These are phyloP conservation scores for Paecilomyces niveus DNA, from an alignment of 2,329 filamentous ascomycete genomes.

Conservation along the genomic window DNA sequence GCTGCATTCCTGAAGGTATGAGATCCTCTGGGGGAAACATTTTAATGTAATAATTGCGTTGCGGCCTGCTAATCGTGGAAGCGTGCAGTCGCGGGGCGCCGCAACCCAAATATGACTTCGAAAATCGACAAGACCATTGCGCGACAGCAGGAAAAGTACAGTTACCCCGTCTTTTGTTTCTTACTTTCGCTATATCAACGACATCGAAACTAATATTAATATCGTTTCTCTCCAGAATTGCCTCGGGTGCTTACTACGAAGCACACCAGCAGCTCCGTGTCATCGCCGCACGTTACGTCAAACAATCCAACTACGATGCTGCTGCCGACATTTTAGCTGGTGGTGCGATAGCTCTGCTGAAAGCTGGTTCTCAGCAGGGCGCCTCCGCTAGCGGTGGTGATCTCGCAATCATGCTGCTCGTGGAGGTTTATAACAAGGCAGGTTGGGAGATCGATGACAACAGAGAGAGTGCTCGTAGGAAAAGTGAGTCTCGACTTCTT, in stretches of 20 bases:
- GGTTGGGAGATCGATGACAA: slow-evolving; percentile 61
- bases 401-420: slow-evolving; percentile 73
- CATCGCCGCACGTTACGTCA: slow-evolving; percentile 88
- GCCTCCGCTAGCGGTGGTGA: slow-evolving; percentile 92
- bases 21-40: not conserved
- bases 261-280: slow-evolving; percentile 97
- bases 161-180: not conserved
- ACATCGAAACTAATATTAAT: slow-evolving; percentile 12
- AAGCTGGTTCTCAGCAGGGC: slow-evolving; percentile 59
- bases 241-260: slow-evolving; percentile 92
- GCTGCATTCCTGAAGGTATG: not conserved
- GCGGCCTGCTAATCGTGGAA: not conserved
- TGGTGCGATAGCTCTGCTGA: slow-evolving; percentile 74
- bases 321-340: slow-evolving; percentile 81
- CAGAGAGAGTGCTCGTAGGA: slow-evolving; percentile 59
- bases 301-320: slow-evolving; percentile 73
- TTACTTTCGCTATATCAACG: slow-evolving; percentile 2
- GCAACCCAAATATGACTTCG: slow-evolving; percentile 28
- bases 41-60: not conserved
- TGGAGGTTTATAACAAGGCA: slow-evolving; percentile 87
- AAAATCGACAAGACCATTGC: slow-evolving; percentile 63
- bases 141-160: slow-evolving; percentile 69
- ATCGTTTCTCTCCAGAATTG: slow-evolving; percentile 52
- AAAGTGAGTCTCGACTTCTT: slow-evolving; percentile 20
- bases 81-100: not conserved